Evolutionary conservation across 2,329 filamentous ascomycete species (phyloP).

Genomic region (Botrytis fabae): DNA sequence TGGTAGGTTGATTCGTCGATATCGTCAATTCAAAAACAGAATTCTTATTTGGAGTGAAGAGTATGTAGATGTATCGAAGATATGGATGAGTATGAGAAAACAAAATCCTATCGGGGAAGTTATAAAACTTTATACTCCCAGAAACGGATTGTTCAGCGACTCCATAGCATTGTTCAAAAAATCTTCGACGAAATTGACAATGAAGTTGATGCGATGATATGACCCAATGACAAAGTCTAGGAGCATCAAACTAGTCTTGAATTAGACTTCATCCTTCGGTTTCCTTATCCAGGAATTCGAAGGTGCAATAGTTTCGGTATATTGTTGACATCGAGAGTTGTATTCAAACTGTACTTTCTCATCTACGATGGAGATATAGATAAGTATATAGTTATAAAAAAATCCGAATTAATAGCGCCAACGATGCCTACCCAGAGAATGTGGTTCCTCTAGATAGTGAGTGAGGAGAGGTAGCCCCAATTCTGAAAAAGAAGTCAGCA

Average conservation of each 20-base stretch:
- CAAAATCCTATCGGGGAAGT: rapidly evolving
- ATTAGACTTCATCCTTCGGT: not conserved
- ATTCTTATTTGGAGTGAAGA: not conserved
- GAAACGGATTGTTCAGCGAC: not conserved
- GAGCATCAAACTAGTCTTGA: not conserved
- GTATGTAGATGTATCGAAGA: not conserved
- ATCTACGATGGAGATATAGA: not conserved
- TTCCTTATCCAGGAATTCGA: not conserved
- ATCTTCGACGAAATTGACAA: not conserved
- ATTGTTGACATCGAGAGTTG: not conserved
- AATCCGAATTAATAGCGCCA: not conserved
- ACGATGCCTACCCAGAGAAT: not conserved
- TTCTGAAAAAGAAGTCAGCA: not conserved
- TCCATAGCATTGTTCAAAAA: slow-evolving; percentile 3
- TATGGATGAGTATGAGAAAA: not conserved
- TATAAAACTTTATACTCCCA: not conserved
- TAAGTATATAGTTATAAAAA: too few species aligned
- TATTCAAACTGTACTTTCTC: not conserved
- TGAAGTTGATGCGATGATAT: not conserved
- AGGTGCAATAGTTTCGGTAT: not conserved
- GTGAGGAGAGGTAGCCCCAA: not conserved
- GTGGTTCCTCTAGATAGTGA: not conserved
- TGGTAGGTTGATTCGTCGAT: too few species aligned
- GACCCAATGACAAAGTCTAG: not conserved
- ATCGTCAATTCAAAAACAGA: not conserved